Evolutionary conservation across 169 alveolate species (phyloP).

Genomic region (Cystoisospora suis): DNA sequence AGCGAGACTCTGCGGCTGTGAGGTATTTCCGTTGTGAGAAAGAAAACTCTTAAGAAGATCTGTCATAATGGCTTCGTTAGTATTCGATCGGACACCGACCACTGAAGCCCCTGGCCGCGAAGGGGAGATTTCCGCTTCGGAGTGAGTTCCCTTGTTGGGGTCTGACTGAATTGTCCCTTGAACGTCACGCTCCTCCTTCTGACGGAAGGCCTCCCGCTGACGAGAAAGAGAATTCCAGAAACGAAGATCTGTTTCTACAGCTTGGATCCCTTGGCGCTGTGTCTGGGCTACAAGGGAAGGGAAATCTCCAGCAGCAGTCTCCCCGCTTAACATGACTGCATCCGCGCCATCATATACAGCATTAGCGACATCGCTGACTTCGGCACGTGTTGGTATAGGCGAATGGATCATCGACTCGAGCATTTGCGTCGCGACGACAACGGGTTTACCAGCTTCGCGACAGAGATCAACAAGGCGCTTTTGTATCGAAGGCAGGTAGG

Average conservation of each 20-base stretch:
- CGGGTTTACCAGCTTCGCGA: constrained; percentile 91
- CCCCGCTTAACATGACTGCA: constrained; percentile 91
- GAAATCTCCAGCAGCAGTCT: constrained; percentile 85
- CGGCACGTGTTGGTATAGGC: constrained; percentile 98
- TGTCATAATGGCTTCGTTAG: not conserved
- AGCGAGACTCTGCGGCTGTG: not conserved
- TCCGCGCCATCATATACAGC: constrained; percentile 97
- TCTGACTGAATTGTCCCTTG: not conserved
- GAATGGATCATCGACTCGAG: constrained; percentile 93
- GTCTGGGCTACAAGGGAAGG: constrained; percentile 83
- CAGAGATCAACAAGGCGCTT: constrained; percentile 87
- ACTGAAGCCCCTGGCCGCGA: not conserved
- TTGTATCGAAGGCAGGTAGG: constrained; percentile 92
- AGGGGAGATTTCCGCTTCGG: not conserved
- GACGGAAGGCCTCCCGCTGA: not conserved
- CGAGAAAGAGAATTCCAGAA: constrained; percentile 10
- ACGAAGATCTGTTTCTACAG: constrained; percentile 74
- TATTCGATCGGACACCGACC: not conserved
- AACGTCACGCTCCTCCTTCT: not conserved
- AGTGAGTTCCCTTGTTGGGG: not conserved
- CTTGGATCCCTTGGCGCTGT: constrained; percentile 84
- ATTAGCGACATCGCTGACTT: constrained; percentile 96
- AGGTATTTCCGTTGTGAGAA: not conserved
- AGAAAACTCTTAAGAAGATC: not conserved
- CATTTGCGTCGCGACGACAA: constrained; percentile 97